A percentile compares a stretch with the other conserved stretches of the same genome.
Evolutionary conservation across 768 basidiomycete species (phyloP).

Genomic region (Podaxis mareebaensis): DNA sequence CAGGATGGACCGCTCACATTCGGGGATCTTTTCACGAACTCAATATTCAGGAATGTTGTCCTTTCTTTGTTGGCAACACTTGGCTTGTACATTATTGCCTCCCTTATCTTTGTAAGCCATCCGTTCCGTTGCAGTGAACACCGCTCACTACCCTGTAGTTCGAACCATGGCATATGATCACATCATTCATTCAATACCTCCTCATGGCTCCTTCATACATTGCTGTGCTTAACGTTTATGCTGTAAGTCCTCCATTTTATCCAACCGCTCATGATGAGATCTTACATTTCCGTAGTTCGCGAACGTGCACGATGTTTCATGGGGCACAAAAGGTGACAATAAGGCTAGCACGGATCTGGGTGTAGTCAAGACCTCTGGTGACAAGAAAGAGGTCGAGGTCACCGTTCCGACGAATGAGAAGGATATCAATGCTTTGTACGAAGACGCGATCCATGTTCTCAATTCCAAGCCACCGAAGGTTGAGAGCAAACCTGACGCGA

Average conservation of each 20-base stretch:
- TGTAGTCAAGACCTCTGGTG: constrained; percentile 63
- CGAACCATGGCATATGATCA: constrained; percentile 99
- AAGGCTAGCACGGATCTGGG: constrained; percentile 85
- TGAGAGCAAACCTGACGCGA: constrained; percentile 59
- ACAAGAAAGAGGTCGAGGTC: constrained; percentile 85
- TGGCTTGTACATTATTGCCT: constrained; percentile 84
- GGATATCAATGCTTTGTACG: constrained; percentile 88
- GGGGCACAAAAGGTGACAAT: constrained; percentile 97
- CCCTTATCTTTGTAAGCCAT: constrained; percentile 77
- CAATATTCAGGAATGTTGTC: constrained; percentile 84
- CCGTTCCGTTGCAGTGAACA: constrained; percentile 1
- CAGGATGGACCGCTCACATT: constrained; percentile 48
- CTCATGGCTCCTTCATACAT: constrained; percentile 95
- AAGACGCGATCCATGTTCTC: constrained; percentile 86
- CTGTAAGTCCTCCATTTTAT: constrained; percentile 40
- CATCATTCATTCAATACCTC: constrained; percentile 90
- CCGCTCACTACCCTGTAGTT: constrained; percentile 48
- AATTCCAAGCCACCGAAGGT: constrained; percentile 75
- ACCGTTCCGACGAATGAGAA: constrained; percentile 83
- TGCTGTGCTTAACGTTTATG: constrained; percentile 90
- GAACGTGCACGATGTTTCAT: constrained; percentile 89
- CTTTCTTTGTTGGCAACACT: constrained; percentile 85
- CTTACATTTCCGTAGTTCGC: constrained; percentile 54
- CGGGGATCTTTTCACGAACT: constrained; percentile 70
- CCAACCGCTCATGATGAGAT: background rate